Conservation (phyloP, 768 basidiomycete species). For the Naganishia kalamii region DNA sequence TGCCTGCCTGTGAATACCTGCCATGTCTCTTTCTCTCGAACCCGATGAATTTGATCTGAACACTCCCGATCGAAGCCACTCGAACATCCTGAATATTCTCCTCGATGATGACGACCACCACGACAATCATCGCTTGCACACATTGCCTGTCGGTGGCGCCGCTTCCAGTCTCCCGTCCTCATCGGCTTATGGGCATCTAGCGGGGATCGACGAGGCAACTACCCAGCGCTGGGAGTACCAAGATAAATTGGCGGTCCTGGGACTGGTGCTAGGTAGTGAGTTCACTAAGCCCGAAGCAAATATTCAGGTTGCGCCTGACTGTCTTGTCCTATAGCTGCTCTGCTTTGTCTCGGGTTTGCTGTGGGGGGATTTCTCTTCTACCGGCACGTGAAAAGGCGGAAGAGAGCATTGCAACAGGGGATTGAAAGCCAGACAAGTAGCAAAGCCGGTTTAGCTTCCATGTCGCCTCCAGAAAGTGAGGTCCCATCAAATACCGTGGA, state of each 20-base stretch:
- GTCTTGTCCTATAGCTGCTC: background rate
- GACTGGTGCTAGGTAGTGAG: background rate
- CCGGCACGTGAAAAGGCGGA: background rate
- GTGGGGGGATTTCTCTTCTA: background rate
- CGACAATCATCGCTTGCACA: background rate
- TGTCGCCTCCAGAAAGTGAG: too few species aligned
- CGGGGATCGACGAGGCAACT: background rate
- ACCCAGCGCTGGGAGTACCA: background rate
- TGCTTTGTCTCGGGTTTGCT: background rate
- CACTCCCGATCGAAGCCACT: background rate
- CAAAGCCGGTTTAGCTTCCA: background rate
- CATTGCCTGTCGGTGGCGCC: background rate
- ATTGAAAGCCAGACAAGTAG: background rate
- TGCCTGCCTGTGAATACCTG: too few species aligned
- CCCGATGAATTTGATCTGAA: background rate
- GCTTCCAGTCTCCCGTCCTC: background rate
- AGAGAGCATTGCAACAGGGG: background rate
- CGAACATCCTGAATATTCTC: too few species aligned
- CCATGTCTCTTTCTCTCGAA: background rate
- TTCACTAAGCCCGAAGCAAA: background rate
- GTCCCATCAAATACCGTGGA: too few species aligned
- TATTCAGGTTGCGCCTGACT: too few species aligned
- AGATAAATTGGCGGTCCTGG: background rate
- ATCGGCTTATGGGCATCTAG: background rate
- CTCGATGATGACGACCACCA: background rate